Evolutionary conservation across 305 asterid species (phyloP), one percentile per base, ranked within the genome.

Genomic region (Stenogyne calaminthoides): DNA sequence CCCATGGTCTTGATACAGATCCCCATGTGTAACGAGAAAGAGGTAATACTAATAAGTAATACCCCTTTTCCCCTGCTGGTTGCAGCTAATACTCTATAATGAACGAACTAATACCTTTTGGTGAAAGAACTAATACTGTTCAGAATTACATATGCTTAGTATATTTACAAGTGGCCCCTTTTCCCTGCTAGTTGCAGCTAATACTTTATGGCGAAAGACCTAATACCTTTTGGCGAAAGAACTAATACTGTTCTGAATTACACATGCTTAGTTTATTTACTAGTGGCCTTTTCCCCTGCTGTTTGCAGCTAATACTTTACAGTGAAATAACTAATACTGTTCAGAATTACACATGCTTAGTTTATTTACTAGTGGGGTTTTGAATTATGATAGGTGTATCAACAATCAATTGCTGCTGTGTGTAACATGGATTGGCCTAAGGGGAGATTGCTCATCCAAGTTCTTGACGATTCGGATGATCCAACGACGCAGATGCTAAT

Each of bases 1-100:
- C 99, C 99, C 8, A 92, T 95, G 99, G 99, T 92, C 57, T 72
- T 95, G 75, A 97, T 95, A 77, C 99, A 95, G 95, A 95, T 95
- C 88, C 99, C 99, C 49, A 94, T 91, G 99, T 94, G 98, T 80
- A 91, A 93, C 25, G 98, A 94, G 44, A 94, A 91, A 82, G 99
- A 95, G 98, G 99, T 95, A 79, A 70, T 27, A 49, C 39, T 42
- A 49, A 64, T 15, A 7, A 49, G 32, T 42, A 49, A 64, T 15
- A 7, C 65, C 29, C 29, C 39, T 14, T 27, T 27, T 32, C 36
- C 52, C 8, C 42, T 36, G 42, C 47, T 42, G 11, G 16, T 32
- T 32, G 36, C 36, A 32, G 7, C 36, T 32, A 32, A 32, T 32
- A 32, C 36, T 32, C 4, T 32, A 32, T 3, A 32, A n/a, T n/a